Evolutionary conservation across 2,329 filamentous ascomycete species (phyloP).

Genomic region (Colletotrichum orbiculare): DNA sequence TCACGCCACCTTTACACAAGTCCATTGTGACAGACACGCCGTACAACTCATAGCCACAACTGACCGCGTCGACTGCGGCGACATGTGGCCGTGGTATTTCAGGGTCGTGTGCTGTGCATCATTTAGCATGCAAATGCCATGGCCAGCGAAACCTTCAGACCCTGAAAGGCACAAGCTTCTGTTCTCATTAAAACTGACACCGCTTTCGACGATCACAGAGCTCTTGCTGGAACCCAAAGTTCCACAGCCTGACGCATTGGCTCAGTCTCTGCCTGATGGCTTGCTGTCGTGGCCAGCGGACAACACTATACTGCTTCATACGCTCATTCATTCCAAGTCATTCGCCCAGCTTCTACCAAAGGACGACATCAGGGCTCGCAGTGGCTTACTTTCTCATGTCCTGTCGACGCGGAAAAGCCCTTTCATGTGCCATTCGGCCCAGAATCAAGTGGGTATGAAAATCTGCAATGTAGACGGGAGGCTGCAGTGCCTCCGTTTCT

Average conservation of each 20-base stretch:
- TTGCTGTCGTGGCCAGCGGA: constrained; percentile 3
- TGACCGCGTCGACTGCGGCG: constrained; percentile 1
- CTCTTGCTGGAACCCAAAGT: constrained; percentile 19
- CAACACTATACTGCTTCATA: neutral
- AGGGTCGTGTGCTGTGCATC: constrained; percentile 17
- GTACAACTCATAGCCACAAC: too few species aligned
- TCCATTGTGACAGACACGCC: constrained; percentile 11
- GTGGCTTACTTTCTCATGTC: neutral
- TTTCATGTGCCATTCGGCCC: too few species aligned
- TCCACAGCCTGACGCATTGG: constrained; percentile 17
- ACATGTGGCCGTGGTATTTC: constrained; percentile 14
- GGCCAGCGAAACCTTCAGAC: neutral
- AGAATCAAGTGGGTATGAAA: too few species aligned
- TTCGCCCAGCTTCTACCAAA: too few species aligned
- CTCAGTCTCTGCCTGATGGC: constrained; percentile 1
- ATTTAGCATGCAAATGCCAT: constrained; percentile 14
- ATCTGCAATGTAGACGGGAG: neutral
- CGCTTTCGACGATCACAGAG: constrained; percentile 6
- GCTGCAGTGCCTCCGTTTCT: constrained; percentile 6
- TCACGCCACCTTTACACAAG: constrained; percentile 19
- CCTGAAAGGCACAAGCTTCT: neutral
- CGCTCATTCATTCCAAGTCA: too few species aligned
- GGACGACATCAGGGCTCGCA: neutral
- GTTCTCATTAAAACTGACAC: constrained; percentile 7
- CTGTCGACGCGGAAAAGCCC: too few species aligned